Conservation (phyloP, 805 yeast species). For the Saccharomycopsis fermentans region DNA sequence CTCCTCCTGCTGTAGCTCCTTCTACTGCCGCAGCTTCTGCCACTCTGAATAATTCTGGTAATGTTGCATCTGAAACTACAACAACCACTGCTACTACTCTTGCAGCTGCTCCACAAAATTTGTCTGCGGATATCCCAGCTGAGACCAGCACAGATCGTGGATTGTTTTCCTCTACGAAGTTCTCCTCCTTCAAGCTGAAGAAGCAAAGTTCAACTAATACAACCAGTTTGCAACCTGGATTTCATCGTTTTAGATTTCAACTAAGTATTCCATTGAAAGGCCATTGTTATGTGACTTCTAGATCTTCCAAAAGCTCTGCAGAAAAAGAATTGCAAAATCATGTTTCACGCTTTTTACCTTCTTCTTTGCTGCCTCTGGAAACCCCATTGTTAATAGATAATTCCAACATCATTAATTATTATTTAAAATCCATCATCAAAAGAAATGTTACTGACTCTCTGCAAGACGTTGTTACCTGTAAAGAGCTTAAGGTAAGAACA, state of each 20-base stretch:
- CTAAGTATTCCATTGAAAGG: conserved; percentile 15
- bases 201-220: not conserved
- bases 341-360: conserved; percentile 10
- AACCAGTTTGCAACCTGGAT: conserved; percentile 11
- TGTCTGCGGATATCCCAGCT: not conserved
- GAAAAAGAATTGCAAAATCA: conserved; percentile 9
- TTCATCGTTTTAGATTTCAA: conserved; percentile 11
- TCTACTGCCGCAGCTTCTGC: not conserved
- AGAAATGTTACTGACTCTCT: not conserved
- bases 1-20: not conserved
- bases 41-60: too few species aligned
- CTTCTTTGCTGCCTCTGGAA: conserved; percentile 5
- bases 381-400: not conserved
- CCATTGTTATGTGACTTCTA: conserved; percentile 9
- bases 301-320: not conserved
- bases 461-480: not conserved
- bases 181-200: not conserved
- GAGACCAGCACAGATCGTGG: not conserved
- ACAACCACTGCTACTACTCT: not conserved
- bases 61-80: too few species aligned
- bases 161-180: not conserved
- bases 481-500: not conserved
- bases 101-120: not conserved
- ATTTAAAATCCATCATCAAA: conserved; percentile 14
- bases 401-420: conserved; percentile 4